Evolutionary conservation across 1,284 basidiomycete genomes (phyloP).

Genomic region (Pholiota adiposa): DNA sequence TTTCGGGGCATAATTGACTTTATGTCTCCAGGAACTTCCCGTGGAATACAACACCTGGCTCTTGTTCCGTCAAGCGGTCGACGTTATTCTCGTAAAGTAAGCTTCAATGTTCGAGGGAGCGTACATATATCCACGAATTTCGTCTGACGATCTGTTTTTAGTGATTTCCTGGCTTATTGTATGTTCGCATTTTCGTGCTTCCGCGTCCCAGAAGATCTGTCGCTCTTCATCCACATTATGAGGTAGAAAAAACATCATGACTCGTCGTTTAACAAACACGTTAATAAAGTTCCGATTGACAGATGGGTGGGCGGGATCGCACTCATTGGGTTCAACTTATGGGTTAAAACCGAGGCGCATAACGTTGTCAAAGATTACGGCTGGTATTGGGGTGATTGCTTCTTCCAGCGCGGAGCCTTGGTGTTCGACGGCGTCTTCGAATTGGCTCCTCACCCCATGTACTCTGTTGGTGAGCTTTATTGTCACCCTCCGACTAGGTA

Average conservation of each 20-base stretch:
- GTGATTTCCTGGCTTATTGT: slow-evolving; percentile 94
- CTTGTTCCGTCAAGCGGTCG: slow-evolving; percentile 90
- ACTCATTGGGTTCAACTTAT: slow-evolving; percentile 94
- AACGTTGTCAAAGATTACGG: slow-evolving; percentile 93
- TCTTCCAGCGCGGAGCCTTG: slow-evolving; percentile 90
- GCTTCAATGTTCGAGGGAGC: slow-evolving; percentile 29
- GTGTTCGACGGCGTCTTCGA: slow-evolving; percentile 99
- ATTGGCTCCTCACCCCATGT: slow-evolving; percentile 90
- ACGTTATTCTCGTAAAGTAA: slow-evolving; percentile 94
- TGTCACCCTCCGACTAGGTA: not conserved
- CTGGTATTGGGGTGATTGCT: slow-evolving; percentile 99
- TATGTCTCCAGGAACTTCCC: slow-evolving; percentile 62
- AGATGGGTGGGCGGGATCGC: slow-evolving; percentile 89
- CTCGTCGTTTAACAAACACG: not conserved
- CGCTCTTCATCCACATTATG: slow-evolving; percentile 74
- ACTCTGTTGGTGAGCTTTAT: slow-evolving; percentile 79
- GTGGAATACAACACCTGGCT: slow-evolving; percentile 91
- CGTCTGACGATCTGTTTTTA: slow-evolving; percentile 33
- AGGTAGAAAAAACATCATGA: slow-evolving; percentile 47
- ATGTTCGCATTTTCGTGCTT: slow-evolving; percentile 95
- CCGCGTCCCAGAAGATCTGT: slow-evolving; percentile 81
- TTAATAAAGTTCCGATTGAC: slow-evolving; percentile 1
- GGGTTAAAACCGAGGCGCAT: slow-evolving; percentile 99
- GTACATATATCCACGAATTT: not conserved
- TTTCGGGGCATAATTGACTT: slow-evolving; percentile 7